These are phyloP conservation scores for Erodium maritimum DNA, from an alignment of 345 rosid species.

Conservation along the genomic window DNA sequence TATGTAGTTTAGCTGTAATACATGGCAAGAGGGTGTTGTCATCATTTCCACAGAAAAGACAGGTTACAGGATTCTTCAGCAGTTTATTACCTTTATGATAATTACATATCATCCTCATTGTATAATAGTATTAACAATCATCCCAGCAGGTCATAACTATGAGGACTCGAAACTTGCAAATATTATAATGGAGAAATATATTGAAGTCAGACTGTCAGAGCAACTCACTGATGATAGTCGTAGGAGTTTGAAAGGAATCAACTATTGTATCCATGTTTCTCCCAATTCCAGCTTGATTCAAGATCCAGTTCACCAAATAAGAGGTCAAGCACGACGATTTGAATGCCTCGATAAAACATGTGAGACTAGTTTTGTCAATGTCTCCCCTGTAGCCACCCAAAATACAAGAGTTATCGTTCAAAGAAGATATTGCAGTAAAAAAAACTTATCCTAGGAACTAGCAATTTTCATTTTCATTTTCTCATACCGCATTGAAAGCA, in stretches of 20 bases:
- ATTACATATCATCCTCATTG: not conserved
- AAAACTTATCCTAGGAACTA: conserved; percentile 3
- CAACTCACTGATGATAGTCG: conserved; percentile 53
- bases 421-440: conserved; percentile 7
- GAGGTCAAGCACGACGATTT: conserved; percentile 32
- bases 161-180: not conserved
- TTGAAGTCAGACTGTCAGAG: conserved; percentile 9
- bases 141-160: not conserved
- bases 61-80: not conserved
- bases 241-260: conserved; percentile 35
- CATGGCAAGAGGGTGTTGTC: not conserved
- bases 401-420: conserved; percentile 13
- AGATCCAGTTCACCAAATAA: conserved; percentile 46
- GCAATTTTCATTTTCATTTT: conserved; percentile 9
- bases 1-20: not conserved
- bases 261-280: conserved; percentile 22
- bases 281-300: conserved; percentile 29
- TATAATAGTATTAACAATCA: not conserved
- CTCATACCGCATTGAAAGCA: conserved; percentile 35
- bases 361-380: conserved; percentile 31
- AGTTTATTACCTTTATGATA: not conserved
- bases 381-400: conserved; percentile 34
- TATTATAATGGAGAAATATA: conserved; percentile 3
- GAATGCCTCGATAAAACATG: conserved; percentile 32
- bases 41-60: no score